Conservation (phyloP, 2,329 filamentous ascomycete species). For the Nothophoma quercina region DNA sequence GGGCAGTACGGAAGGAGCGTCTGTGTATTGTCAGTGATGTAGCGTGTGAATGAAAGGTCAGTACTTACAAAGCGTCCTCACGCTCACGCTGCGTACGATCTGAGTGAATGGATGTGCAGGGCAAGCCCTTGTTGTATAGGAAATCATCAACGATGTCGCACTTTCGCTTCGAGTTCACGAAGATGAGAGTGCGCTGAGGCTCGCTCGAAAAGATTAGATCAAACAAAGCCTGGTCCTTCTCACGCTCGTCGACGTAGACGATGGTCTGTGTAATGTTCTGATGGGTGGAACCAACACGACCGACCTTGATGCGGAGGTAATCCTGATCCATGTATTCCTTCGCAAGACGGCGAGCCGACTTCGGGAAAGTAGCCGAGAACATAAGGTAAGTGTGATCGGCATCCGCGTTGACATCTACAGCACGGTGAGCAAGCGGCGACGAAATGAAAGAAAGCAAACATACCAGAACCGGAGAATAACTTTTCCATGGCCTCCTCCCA, state of each 20-base stretch:
- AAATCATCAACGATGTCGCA: constrained; percentile 90
- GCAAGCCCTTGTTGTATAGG: constrained; percentile 79
- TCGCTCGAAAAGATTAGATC: constrained; percentile 75
- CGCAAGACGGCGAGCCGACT: constrained; percentile 77
- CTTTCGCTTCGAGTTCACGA: constrained; percentile 80
- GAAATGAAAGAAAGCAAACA: constrained; percentile 41
- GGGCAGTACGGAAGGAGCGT: constrained; percentile 78
- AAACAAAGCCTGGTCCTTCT: constrained; percentile 75
- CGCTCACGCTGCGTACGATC: constrained; percentile 90
- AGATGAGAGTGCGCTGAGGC: constrained; percentile 83
- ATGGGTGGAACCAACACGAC: constrained; percentile 84
- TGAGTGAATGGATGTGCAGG: constrained; percentile 86
- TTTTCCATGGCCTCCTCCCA: constrained; percentile 79
- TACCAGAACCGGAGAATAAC: constrained; percentile 83
- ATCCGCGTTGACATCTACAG: constrained; percentile 75
- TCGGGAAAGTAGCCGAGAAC: constrained; percentile 95
- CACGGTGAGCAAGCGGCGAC: constrained; percentile 19
- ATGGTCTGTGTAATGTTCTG: constrained; percentile 82
- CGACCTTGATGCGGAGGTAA: constrained; percentile 83
- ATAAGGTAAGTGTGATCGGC: constrained; percentile 75
- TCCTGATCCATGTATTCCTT: constrained; percentile 76
- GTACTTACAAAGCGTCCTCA: constrained; percentile 81
- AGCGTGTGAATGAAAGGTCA: not conserved
- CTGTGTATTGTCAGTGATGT: constrained; percentile 43
- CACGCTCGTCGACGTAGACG: constrained; percentile 67